A percentile compares a stretch with the other conserved stretches of the same genome.
These are phyloP conservation scores for Cinnamomum micranthum DNA, from an alignment of 164 flowering plant species.

Conservation along the genomic window DNA sequence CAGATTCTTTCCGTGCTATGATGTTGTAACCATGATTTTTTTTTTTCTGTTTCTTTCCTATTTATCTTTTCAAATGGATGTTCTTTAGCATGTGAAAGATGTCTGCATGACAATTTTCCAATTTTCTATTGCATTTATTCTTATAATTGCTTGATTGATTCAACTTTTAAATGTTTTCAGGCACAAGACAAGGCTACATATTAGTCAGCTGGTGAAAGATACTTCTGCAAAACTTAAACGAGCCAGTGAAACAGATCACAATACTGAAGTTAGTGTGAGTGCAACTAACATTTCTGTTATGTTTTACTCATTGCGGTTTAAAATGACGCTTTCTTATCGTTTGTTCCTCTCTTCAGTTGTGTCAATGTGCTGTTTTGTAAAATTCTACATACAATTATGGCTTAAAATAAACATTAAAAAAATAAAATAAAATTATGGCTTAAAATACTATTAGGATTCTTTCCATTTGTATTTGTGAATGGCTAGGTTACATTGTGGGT, in stretches of 20 bases:
- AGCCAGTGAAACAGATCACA: constrained; percentile 63
- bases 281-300: background rate
- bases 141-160: background rate
- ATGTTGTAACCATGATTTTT: background rate
- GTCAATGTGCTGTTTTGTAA: no score
- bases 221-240: constrained; percentile 60
- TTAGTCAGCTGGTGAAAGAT: constrained; percentile 60
- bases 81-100: no score
- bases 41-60: background rate
- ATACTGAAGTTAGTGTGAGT: constrained; percentile 54
- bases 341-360: no score
- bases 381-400: background rate
- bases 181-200: constrained; percentile 57
- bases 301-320: no score
- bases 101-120: background rate
- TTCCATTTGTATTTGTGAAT: no score
- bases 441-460: no score
- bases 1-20: no score
- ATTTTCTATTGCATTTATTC: background rate
- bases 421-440: no score
- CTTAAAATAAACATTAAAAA: no score
- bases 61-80: no score
- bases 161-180: constrained; percentile 20
- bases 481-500: no score
- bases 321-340: background rate